Evolutionary conservation across 2,329 filamentous ascomycete genomes (phyloP), one percentile per base, ranked within the genome.

Genomic region (Fusarium armeniacum): DNA sequence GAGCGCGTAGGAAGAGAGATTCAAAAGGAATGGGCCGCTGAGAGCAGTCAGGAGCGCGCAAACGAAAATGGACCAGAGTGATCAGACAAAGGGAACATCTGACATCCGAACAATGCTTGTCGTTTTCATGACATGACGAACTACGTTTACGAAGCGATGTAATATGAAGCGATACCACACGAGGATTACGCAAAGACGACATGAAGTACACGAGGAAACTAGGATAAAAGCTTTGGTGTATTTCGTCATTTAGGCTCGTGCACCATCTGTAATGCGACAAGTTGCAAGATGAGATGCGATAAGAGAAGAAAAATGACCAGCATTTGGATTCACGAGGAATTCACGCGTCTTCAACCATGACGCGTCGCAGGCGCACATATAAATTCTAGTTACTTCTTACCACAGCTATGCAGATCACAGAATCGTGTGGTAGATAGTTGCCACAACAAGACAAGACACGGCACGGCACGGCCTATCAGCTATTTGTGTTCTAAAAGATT

Each of bases 1-100:
- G 87, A 90, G 77, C 81, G 81, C 54, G 79, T 89, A 5, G 88
- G 85, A 2, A 78, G 83, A 61, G 83, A 84, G 47, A 84, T 90
- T 49, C 88, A 90, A 74, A 78, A 79, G 28, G 83, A 85, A 63
- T 89, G 86, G 85, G 75, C 77, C 2, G 71, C 73, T 24, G 76
- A 79, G 52, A 74, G 38, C 16, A 65, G 62, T 44, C 62, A 73
- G 41, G 76, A 76, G 20, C 67, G 70, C 26, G 49, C 64, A 51
- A 67, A 67, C 8, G 73, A 75, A n/a, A 71, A 75, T 18, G 66
- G 69, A 6, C 67, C 65, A 9, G 76, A 76, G 47, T 78, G 64
- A 77, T 51, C 30, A 36, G 20, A 36, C 43, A 24, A 22, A 38
- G 35, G 52, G 36, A 41, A 49, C 22, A 20, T 46, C 36, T 51